Conservation (phyloP, 1,284 basidiomycete species). For the Marasmius sp. region DNA sequence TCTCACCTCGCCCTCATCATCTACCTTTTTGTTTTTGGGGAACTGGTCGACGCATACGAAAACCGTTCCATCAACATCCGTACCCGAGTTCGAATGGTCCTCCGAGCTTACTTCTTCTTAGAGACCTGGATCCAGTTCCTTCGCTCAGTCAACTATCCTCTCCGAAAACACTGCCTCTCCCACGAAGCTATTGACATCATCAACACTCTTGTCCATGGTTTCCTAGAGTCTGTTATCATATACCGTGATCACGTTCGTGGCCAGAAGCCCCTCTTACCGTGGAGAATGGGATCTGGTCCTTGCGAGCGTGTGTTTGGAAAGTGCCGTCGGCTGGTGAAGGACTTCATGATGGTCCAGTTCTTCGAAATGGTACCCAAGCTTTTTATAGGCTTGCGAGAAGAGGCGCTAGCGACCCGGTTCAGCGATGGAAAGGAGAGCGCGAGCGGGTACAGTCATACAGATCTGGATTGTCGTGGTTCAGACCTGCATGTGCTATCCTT, state of each 20-base stretch:
- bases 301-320: slow-evolving; percentile 32
- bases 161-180: slow-evolving; percentile 29
- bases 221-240: slow-evolving; percentile 29
- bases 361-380: slow-evolving; percentile 24
- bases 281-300: slow-evolving; percentile 28
- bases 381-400: slow-evolving; percentile 3
- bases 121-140: slow-evolving; percentile 32
- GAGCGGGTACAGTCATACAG: slow-evolving; percentile 19
- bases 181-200: slow-evolving; percentile 31
- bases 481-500: slow-evolving; percentile 2
- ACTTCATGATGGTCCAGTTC: slow-evolving; percentile 29
- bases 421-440: slow-evolving; percentile 13
- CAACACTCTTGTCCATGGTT: slow-evolving; percentile 28
- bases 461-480: slow-evolving; percentile 14
- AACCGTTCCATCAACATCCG: slow-evolving; percentile 22
- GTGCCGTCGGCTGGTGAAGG: slow-evolving; percentile 21
- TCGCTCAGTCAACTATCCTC: slow-evolving; percentile 17
- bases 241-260: slow-evolving; percentile 30
- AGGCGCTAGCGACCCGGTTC: not conserved
- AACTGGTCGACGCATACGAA: slow-evolving; percentile 35
- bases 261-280: slow-evolving; percentile 24
- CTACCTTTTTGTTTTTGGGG: slow-evolving; percentile 36
- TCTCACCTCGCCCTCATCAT: slow-evolving; percentile 20
- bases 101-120: slow-evolving; percentile 34
- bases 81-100: slow-evolving; percentile 31